These are phyloP conservation scores for Lactifluus piperatus DNA, from an alignment of 768 basidiomycete genomes.

Conservation along the genomic window DNA sequence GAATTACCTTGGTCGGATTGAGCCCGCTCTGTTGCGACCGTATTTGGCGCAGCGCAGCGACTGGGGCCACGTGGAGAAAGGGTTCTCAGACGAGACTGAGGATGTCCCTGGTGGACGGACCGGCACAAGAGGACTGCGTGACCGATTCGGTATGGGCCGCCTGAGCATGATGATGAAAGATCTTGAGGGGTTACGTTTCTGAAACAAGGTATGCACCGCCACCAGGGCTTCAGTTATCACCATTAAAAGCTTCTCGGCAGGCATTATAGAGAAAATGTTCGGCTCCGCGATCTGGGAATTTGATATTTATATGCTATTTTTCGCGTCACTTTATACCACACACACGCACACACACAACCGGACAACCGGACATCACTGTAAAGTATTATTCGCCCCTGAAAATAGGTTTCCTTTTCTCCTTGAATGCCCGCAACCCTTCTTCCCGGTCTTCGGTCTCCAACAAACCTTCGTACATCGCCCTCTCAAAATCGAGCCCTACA, in stretches of 20 bases:
- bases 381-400: conserved; percentile 67
- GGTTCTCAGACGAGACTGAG: conserved; percentile 45
- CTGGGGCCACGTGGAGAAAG: conserved; percentile 79
- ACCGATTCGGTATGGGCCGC: conserved; percentile 54
- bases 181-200: conserved; percentile 53
- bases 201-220: conserved; percentile 46
- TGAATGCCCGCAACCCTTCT: conserved; percentile 83
- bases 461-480: conserved; percentile 74
- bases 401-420: conserved; percentile 67
- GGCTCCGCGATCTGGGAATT: no score
- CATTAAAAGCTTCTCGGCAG: conserved; percentile 37
- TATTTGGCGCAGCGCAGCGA: conserved; percentile 88
- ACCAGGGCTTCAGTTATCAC: conserved; percentile 38
- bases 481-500: conserved; percentile 85
- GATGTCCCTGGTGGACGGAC: conserved; percentile 29
- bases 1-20: conserved; percentile 87
- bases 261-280: no score
- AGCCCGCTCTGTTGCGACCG: conserved; percentile 75
- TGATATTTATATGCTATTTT: no score
- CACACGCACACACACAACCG: background rate
- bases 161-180: conserved; percentile 86
- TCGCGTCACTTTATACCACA: no score
- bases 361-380: conserved; percentile 1
- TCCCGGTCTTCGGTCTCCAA: conserved; percentile 64
- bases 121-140: conserved; percentile 49